Evolutionary conservation across 139 green algal genomes (phyloP).

Genomic region (Picochlorum sp.): DNA sequence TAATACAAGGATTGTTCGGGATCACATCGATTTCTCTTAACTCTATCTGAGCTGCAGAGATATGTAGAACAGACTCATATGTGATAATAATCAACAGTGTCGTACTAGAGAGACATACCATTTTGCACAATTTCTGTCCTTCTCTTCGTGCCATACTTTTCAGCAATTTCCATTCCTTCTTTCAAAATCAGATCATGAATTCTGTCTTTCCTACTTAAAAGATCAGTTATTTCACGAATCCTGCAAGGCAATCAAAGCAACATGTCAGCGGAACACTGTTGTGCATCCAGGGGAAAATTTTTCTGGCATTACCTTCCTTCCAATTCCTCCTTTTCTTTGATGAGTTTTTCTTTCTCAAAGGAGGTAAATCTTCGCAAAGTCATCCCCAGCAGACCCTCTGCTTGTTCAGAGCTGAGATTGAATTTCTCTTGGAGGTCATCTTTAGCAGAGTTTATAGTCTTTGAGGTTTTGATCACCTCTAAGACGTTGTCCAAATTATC

Average conservation of each 20-base stretch:
- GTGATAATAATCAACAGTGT: no score
- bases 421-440: constrained; percentile 41
- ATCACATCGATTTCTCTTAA: constrained; percentile 47
- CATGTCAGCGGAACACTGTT: neutral
- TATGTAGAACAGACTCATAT: neutral
- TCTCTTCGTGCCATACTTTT: constrained; percentile 46
- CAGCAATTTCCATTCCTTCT: constrained; percentile 57
- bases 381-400: constrained; percentile 71
- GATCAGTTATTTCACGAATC: constrained; percentile 36
- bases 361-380: constrained; percentile 76
- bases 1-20: constrained; percentile 50
- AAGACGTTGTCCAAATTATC: constrained; percentile 62
- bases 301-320: constrained; percentile 12
- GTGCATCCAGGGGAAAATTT: neutral
- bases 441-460: constrained; percentile 47
- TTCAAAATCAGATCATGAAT: constrained; percentile 48
- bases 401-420: constrained; percentile 55
- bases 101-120: neutral
- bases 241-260: constrained; percentile 8
- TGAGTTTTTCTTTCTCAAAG: constrained; percentile 63
- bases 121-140: constrained; percentile 38
- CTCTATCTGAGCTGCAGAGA: constrained; percentile 14
- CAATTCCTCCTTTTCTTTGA: constrained; percentile 57
- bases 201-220: constrained; percentile 41
- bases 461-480: constrained; percentile 46